Conservation (phyloP, 2,329 filamentous ascomycete species). For the Trichoderma breve region DNA sequence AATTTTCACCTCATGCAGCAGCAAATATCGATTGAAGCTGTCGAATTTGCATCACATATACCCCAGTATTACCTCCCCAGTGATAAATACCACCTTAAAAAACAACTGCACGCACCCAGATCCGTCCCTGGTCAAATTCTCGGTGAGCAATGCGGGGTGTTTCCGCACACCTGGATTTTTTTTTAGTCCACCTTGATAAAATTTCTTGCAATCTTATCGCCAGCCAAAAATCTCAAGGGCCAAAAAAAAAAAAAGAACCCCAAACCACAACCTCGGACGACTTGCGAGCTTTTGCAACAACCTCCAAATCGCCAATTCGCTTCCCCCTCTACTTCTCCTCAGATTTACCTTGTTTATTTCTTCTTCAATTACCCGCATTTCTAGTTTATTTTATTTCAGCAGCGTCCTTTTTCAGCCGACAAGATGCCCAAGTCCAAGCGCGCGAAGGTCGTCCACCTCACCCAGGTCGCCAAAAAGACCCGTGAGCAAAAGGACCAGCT, state of each 20-base stretch:
- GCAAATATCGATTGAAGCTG: not conserved
- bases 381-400: not conserved
- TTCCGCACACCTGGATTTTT: constrained; percentile 28
- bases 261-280: not conserved
- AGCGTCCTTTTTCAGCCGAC: constrained; percentile 26
- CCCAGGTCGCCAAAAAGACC: constrained; percentile 88
- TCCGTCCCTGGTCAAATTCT: not conserved
- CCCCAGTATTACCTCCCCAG: not conserved
- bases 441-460: constrained; percentile 82
- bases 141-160: constrained; percentile 33
- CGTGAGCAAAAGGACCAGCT: constrained; percentile 89
- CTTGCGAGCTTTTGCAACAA: not conserved
- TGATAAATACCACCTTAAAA: not conserved
- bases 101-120: not conserved
- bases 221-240: not conserved
- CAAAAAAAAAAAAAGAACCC: not conserved
- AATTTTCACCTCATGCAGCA: not conserved
- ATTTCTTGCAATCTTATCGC: constrained; percentile 37
- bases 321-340: too few relatives aligned
- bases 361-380: not conserved
- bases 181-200: constrained; percentile 26
- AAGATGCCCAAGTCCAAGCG: constrained; percentile 97
- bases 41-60: not conserved
- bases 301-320: not conserved
- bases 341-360: not conserved